Evolutionary conservation across 345 rosid species (phyloP).

Genomic region (Eucalyptus pauciflora): DNA sequence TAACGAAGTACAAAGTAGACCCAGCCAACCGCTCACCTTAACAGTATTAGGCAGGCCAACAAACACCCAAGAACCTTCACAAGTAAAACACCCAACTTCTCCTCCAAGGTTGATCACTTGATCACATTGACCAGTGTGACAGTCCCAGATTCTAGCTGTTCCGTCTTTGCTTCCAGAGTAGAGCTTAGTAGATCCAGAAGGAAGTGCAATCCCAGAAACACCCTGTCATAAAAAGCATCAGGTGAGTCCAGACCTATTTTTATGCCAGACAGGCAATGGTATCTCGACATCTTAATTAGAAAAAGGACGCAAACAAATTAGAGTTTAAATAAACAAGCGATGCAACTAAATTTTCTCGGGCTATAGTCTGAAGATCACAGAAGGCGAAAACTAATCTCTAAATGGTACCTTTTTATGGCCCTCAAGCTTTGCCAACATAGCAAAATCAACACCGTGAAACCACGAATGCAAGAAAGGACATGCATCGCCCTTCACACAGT

Average conservation of each 20-base stretch:
- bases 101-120: constrained; percentile 15
- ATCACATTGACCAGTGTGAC: constrained; percentile 32
- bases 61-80: constrained; percentile 55
- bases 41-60: constrained; percentile 38
- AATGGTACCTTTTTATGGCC: constrained; percentile 17
- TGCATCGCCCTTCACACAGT: constrained; percentile 11
- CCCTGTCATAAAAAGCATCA: constrained; percentile 2
- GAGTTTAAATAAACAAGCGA: too few relatives aligned
- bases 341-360: too few relatives aligned
- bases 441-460: constrained; percentile 11
- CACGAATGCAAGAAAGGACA: constrained; percentile 4
- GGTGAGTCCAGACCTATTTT: neutral
- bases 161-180: constrained; percentile 45
- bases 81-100: constrained; percentile 33
- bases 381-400: neutral
- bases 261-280: neutral
- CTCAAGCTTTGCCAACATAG: constrained; percentile 15
- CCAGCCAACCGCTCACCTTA: constrained; percentile 13
- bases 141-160: constrained; percentile 34
- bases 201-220: constrained; percentile 35
- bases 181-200: constrained; percentile 45
- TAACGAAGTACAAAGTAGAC: neutral
- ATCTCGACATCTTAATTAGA: too few relatives aligned
- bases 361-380: neutral
- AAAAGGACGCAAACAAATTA: too few relatives aligned